Conservation (phyloP, 2,329 filamentous ascomycete genomes). For the Cladosporium austrohemisphaericum region DNA sequence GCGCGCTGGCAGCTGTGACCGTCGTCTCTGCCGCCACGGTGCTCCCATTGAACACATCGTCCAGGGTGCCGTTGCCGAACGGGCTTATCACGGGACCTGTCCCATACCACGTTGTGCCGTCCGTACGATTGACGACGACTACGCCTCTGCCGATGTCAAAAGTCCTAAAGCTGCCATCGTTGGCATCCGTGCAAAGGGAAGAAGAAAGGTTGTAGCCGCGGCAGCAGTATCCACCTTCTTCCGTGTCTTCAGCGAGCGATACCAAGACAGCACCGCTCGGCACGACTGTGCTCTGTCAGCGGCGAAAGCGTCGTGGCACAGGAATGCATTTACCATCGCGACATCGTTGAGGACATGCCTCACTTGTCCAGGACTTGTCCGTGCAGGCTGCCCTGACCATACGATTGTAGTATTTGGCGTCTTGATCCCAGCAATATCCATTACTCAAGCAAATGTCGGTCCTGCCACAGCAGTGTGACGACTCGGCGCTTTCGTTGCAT, state of each 20-base stretch:
- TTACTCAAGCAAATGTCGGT: neutral
- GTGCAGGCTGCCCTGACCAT: neutral
- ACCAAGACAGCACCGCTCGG: conserved; percentile 11
- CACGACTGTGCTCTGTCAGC: neutral
- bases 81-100: neutral
- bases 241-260: conserved; percentile 16
- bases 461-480: neutral
- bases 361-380: neutral
- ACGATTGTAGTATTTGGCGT: neutral
- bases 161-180: conserved; percentile 8
- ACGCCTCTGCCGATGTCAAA: conserved; percentile 14
- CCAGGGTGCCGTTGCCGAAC: conserved; percentile 3
- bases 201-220: conserved; percentile 16
- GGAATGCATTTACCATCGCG: neutral
- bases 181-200: conserved; percentile 8
- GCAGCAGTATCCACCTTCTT: conserved; percentile 20
- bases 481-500: neutral
- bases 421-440: neutral
- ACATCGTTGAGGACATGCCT: neutral
- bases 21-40: conserved; percentile 5
- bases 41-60: conserved; percentile 5
- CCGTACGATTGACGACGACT: conserved; percentile 19
- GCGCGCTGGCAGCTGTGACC: conserved; percentile 1
- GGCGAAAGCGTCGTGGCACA: neutral
- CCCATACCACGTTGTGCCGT: conserved; percentile 10